A percentile compares a stretch with the other conserved stretches of the same genome.
Conservation (phyloP, 2,329 filamentous ascomycete species). For the Paraphaeosphaeria minitans region DNA sequence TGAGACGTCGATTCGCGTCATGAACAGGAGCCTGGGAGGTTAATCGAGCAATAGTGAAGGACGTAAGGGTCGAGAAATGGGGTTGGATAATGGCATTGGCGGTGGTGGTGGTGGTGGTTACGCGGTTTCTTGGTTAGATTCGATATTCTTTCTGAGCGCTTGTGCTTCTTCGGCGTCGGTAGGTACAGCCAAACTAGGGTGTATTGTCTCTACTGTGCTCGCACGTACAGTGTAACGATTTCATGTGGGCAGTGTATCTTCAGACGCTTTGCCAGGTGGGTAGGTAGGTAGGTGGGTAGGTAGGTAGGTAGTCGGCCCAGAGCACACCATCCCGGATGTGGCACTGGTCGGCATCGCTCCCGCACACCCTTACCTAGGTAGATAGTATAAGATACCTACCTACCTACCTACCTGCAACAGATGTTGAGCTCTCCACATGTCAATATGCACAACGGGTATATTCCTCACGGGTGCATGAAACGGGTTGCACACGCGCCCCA, state of each 20-base stretch:
- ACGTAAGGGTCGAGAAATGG: neutral
- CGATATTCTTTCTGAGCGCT: constrained; percentile 7
- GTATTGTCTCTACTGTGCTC: neutral
- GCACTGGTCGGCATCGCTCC: neutral
- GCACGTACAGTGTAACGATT: neutral
- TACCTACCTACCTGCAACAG: too few relatives aligned
- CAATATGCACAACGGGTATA: neutral
- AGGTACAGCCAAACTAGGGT: neutral
- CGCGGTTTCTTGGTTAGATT: neutral
- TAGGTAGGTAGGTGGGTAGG: too few relatives aligned
- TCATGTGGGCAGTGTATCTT: neutral
- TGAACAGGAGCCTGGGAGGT: constrained; percentile 24
- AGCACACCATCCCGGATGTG: neutral
- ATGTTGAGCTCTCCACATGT: neutral
- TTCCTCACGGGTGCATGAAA: neutral
- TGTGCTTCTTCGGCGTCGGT: neutral
- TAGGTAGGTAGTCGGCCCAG: too few relatives aligned
- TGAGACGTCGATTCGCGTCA: constrained; percentile 19
- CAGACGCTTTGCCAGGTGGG: neutral
- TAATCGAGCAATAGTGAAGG: constrained; percentile 4
- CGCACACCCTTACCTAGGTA: constrained; percentile 2
- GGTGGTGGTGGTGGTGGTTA: neutral
- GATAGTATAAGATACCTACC: too few relatives aligned
- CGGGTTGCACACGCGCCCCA: neutral
- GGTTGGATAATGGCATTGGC: neutral